These are phyloP conservation scores for Xanthoconium stramineum DNA, from an alignment of 768 basidiomycete genomes.

Conservation along the genomic window DNA sequence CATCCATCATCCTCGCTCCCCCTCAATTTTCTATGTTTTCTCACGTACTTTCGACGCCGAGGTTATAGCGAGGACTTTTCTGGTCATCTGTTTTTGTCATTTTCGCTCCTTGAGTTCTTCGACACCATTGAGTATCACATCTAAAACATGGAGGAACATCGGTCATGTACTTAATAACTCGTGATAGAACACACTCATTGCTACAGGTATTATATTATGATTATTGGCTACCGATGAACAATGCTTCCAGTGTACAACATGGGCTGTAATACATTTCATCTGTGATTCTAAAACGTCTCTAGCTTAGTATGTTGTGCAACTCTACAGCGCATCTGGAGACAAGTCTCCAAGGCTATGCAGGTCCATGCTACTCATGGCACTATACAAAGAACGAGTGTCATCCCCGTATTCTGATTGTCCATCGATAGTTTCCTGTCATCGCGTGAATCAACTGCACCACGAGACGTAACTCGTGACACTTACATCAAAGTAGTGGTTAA, in stretches of 20 bases:
- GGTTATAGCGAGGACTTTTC: not conserved
- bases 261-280: not conserved
- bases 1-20: constrained; percentile 10
- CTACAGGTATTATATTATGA: constrained; percentile 30
- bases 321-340: constrained; percentile 66
- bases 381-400: constrained; percentile 59
- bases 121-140: constrained; percentile 21
- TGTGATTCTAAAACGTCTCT: not conserved
- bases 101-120: constrained; percentile 15
- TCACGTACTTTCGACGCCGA: constrained; percentile 14
- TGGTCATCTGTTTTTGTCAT: constrained; percentile 7
- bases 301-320: not conserved
- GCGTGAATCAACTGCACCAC: not conserved
- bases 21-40: constrained; percentile 9
- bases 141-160: constrained; percentile 36
- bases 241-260: not conserved
- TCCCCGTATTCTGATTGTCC: constrained; percentile 72
- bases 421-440: constrained; percentile 66
- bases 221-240: constrained; percentile 15
- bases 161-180: constrained; percentile 29
- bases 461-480: constrained; percentile 23
- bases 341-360: constrained; percentile 60
- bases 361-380: constrained; percentile 56
- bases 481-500: constrained; percentile 93
- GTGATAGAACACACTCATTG: constrained; percentile 38